Evolutionary conservation across 805 yeast genomes (phyloP).

Genomic region (Ogataea pini): DNA sequence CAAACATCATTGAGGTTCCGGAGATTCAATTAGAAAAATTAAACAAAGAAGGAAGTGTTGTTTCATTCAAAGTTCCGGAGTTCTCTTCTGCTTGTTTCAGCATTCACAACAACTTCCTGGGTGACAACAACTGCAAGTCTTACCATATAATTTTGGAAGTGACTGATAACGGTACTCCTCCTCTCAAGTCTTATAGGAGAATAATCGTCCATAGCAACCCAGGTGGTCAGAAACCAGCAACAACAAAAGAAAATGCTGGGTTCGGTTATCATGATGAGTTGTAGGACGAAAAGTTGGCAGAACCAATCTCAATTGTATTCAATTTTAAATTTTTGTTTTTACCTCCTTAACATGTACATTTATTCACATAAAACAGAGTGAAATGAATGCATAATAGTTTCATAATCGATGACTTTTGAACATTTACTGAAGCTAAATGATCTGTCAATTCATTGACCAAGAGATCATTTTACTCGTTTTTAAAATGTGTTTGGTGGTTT

Average conservation of each 20-base stretch:
- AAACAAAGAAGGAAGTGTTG: constrained; percentile 17
- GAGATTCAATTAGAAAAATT: constrained; percentile 14
- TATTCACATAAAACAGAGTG: too few relatives aligned
- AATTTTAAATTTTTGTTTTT: too few relatives aligned
- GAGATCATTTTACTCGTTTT: too few relatives aligned
- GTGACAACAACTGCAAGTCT: constrained; percentile 17
- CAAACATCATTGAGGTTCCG: constrained; percentile 26
- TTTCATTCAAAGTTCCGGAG: constrained; percentile 20
- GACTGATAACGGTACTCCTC: constrained; percentile 13
- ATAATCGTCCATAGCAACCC: constrained; percentile 15
- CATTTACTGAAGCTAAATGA: too few relatives aligned
- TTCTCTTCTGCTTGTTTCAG: constrained; percentile 8
- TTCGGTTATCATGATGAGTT: constrained; percentile 6
- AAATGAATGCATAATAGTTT: too few relatives aligned
- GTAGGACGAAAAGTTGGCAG: too few relatives aligned
- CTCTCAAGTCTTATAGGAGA: constrained; percentile 19
- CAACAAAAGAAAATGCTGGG: neutral
- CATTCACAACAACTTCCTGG: constrained; percentile 10
- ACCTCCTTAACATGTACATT: too few relatives aligned
- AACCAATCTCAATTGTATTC: too few relatives aligned
- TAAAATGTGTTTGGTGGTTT: too few relatives aligned
- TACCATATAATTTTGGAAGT: constrained; percentile 31
- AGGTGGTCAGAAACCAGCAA: constrained; percentile 2
- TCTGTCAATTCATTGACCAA: too few relatives aligned
- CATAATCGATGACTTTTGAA: too few relatives aligned